These are phyloP conservation scores for Rhizopus microsporus DNA, from an alignment of 371 early-diverging fungal genomes.

Conservation along the genomic window DNA sequence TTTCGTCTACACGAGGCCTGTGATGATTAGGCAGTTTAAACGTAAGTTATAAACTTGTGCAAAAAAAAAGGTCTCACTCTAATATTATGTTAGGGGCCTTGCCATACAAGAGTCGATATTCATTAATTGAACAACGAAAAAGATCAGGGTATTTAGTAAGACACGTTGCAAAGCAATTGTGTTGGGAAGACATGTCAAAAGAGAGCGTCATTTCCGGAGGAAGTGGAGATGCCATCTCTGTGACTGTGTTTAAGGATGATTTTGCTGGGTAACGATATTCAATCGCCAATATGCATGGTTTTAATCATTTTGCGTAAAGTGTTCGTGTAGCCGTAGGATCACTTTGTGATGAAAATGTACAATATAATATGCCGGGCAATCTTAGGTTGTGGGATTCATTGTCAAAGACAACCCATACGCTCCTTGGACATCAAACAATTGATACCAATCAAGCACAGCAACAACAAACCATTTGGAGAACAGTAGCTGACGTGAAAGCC, in stretches of 20 bases:
- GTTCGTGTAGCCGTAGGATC: slow-evolving; percentile 29
- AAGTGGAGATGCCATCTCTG: slow-evolving; percentile 41
- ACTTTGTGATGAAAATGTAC: slow-evolving; percentile 38
- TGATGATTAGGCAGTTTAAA: slow-evolving; percentile 23
- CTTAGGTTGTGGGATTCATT: slow-evolving; percentile 34
- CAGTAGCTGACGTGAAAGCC: slow-evolving; percentile 40
- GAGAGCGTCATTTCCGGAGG: slow-evolving; percentile 33
- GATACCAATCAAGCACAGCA: neutral
- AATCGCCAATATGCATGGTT: neutral
- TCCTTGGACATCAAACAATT: slow-evolving; percentile 29
- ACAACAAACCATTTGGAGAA: slow-evolving; percentile 29
- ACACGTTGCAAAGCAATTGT: slow-evolving; percentile 6
- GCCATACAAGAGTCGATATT: neutral
- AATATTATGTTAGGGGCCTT: neutral
- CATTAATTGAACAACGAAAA: neutral
- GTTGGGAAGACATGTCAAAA: slow-evolving; percentile 24
- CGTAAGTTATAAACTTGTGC: slow-evolving; percentile 5
- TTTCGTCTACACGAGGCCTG: slow-evolving; percentile 7
- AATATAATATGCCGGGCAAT: slow-evolving; percentile 47
- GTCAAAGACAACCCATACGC: slow-evolving; percentile 4
- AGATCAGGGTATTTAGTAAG: neutral
- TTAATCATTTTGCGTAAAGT: slow-evolving; percentile 7
- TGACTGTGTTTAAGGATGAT: slow-evolving; percentile 23
- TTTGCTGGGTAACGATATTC: slow-evolving; percentile 9
- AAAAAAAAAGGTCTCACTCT: neutral